phyloP scores from a whole-genome alignment of 495 filamentous ascomycete genomes.

The Xylaria grammica region DNA sequence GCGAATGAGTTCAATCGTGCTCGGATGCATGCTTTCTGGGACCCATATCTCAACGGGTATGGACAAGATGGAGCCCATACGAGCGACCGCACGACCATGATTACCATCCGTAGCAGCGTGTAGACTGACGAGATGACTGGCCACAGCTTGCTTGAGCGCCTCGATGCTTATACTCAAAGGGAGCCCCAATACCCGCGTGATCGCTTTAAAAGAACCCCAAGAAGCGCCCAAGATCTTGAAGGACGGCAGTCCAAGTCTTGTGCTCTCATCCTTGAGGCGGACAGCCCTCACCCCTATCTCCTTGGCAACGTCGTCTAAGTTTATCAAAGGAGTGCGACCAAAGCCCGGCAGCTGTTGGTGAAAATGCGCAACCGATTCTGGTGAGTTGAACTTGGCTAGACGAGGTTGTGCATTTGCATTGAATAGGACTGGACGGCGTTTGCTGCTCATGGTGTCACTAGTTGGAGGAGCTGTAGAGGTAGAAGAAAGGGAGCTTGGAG shows the following conservation, averaged over 20 bases:
- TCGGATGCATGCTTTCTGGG: constrained; percentile 55
- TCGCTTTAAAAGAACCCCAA: constrained; percentile 68
- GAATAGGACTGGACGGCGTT: constrained; percentile 9
- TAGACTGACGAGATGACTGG: constrained; percentile 37
- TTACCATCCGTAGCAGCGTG: constrained; percentile 69
- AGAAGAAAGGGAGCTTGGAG: neutral
- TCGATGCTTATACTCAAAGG: constrained; percentile 33
- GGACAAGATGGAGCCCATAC: constrained; percentile 63
- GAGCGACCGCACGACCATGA: constrained; percentile 71
- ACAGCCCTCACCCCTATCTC: constrained; percentile 61
- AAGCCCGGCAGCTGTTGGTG: constrained; percentile 60
- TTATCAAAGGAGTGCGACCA: constrained; percentile 53
- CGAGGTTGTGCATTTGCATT: neutral
- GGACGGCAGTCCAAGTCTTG: constrained; percentile 66
- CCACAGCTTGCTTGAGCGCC: constrained; percentile 35
- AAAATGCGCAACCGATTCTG: constrained; percentile 37
- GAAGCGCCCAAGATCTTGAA: constrained; percentile 82
- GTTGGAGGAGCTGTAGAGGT: neutral
- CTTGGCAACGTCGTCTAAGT: constrained; percentile 56
- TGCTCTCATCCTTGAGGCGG: constrained; percentile 64
- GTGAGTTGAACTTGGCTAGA: neutral
- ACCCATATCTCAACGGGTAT: constrained; percentile 62
- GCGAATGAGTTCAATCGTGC: constrained; percentile 58
- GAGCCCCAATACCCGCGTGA: constrained; percentile 49
- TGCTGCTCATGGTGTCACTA: neutral